Evolutionary conservation across 2,329 filamentous ascomycete genomes (phyloP), one percentile per base, ranked within the genome.

Genomic region (Botrytis tulipae): DNA sequence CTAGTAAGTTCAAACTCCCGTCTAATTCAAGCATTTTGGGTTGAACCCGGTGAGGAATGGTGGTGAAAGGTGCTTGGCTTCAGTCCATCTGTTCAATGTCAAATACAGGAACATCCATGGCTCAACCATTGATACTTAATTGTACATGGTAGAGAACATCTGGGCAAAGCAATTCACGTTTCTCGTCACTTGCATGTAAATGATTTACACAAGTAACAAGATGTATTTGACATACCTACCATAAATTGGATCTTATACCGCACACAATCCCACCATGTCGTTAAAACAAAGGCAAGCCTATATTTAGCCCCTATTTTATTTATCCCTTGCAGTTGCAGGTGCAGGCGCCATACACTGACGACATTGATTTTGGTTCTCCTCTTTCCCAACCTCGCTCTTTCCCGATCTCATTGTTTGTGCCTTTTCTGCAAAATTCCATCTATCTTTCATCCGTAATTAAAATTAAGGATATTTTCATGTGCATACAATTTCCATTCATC

Each of bases 291-390:
- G 18, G 37, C 51, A n/a, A 44, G 54, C 44, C 63, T 62, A 66
- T 60, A 66, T 60, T 63, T 37, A 70, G 42, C 57, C 68, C 32
- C 69, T 62, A 51, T 63, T 70, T 40, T 29, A 51, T 63, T 63
- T 46, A 63, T 63, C 57, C 57, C n/a, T 18, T 46, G 57, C 69
- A 46, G 42, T 18, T 46, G 57, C 69, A 46, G 42, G 25, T 37
- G 42, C 57, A 60, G 54, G 25, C 35, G 32, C 35, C 3, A 71
- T 63, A 46, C n/a, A 46, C 35, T 70, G 57, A 71, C 42, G 69
- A 63, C 69, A 29, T 63, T 40, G 42, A 63, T 48, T 48, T 62
- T 40, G 42, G 29, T 48, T 48, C 42, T 35, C 65, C 65, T 44
- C 32, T 25, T 61, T 57, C 40, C 51, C 54, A 46, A 44, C 51